Base-by-base conservation (phyloP, 2,329 filamentous ascomycete species). In the Diplocarpon mali region DNA sequence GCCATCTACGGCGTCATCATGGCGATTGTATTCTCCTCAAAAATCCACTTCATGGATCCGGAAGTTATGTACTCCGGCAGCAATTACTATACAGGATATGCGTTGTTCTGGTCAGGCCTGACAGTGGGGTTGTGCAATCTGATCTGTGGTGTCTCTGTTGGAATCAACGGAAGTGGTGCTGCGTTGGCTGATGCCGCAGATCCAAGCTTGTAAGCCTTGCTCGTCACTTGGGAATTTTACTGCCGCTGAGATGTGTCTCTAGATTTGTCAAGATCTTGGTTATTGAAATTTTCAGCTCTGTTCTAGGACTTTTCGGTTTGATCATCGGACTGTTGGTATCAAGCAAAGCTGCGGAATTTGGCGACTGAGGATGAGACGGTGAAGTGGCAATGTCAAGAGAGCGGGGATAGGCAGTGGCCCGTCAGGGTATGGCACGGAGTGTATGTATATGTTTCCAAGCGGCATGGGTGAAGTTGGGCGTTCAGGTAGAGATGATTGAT, bases 1-100 rank as follows among this genome's bases (percentile, higher is more conserved):
- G 92, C 92, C 67, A 98, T 98, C 67, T 98, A 98, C 75, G 93
- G 93, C 60, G 90, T 98, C 68, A 98, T 98, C 69, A 98, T 98
- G 88, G 84, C 89, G 59, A 98, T 98, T 64, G 85, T 98, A 60
- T 96, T 96, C 71, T 93, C 89, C 36, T 76, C 89, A 50, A 94
- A 95, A 67, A 69, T 98, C 57, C 75, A 76, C 57, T 65, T 73
- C 45, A 75, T 92, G 27, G 62, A 71, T 35, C 73, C 74, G 45
- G 76, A 81, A 32, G 72, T 74, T 14, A 66, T 88, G 27, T 84
- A 83, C 68, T 83, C 83, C 11, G 78, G 76, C 42, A 79, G 78
- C 63, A 86, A 87, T 60, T 92, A 90, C 70, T 98, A 94, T 65
- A 95, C 89, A 17, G 92, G 92, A 54, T 98, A 81, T 63, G 89